Evolutionary conservation across 1,139 yeast species (phyloP).

Genomic region (Taphrina wiesneri): DNA sequence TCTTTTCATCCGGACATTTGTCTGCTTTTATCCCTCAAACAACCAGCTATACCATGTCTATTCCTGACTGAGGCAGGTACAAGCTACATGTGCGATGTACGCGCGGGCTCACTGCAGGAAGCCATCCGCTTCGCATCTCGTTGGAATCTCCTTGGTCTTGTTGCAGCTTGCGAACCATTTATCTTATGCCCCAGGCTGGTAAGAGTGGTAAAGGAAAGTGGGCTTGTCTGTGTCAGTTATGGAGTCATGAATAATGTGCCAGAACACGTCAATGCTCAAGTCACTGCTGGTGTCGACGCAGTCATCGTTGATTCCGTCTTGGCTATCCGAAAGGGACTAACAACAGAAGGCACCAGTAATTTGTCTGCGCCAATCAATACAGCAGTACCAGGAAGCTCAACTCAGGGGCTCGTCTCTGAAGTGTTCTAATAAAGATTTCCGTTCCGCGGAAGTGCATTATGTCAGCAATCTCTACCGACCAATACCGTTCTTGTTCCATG

Average conservation of each 20-base stretch:
- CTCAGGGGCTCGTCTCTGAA: neutral
- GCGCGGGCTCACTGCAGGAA: constrained; percentile 85
- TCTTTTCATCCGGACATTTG: constrained; percentile 96
- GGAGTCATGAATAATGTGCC: constrained; percentile 86
- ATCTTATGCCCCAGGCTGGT: constrained; percentile 86
- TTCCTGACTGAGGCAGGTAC: constrained; percentile 90
- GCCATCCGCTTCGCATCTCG: constrained; percentile 88
- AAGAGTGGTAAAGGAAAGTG: constrained; percentile 67
- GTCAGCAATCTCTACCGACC: too few species aligned
- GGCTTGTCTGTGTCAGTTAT: constrained; percentile 90
- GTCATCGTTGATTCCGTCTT: constrained; percentile 93
- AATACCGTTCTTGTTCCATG: too few species aligned
- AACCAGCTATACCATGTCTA: constrained; percentile 77
- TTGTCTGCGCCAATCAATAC: neutral
- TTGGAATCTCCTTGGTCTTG: constrained; percentile 92
- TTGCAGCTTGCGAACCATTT: constrained; percentile 82
- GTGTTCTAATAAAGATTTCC: too few species aligned
- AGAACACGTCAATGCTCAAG: constrained; percentile 77
- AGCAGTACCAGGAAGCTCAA: neutral
- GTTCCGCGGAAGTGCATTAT: too few species aligned
- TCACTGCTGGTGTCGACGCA: constrained; percentile 95
- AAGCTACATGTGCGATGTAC: constrained; percentile 75
- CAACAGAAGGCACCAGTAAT: neutral
- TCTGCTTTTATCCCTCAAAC: constrained; percentile 78
- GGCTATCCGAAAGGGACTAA: constrained; percentile 35